Conservation (phyloP, 768 basidiomycete genomes). For the Boletus reticuloceps region DNA sequence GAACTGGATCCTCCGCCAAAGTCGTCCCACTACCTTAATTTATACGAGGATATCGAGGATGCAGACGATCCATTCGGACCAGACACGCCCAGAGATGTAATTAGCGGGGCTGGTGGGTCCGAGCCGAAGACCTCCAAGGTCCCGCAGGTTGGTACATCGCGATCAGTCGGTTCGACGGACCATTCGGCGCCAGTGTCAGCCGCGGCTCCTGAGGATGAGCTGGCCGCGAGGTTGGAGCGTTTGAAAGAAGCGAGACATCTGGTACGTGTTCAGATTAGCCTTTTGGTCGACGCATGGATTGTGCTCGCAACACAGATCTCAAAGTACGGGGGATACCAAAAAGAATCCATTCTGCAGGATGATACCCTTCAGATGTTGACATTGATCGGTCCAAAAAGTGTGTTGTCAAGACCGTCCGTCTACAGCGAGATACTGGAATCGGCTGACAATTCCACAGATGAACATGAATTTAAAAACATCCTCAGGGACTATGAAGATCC, state of each 20-base stretch:
- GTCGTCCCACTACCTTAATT: neutral
- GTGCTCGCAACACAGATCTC: slow-evolving; percentile 17
- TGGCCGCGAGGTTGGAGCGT: slow-evolving; percentile 7
- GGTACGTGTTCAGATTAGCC: slow-evolving; percentile 8
- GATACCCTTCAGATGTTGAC: slow-evolving; percentile 26
- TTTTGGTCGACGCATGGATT: neutral
- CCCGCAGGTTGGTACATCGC: slow-evolving; percentile 13
- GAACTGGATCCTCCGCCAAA: slow-evolving; percentile 3
- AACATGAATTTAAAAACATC: slow-evolving; percentile 5
- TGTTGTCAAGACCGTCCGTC: neutral
- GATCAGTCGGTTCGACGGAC: neutral
- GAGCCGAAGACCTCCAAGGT: slow-evolving; percentile 6
- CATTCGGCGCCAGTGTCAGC: neutral
- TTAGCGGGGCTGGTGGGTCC: neutral
- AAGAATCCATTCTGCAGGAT: slow-evolving; percentile 20
- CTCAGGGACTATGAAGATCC: slow-evolving; percentile 20
- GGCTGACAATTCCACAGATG: slow-evolving; percentile 15
- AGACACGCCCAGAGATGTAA: slow-evolving; percentile 12
- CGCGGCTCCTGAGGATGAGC: slow-evolving; percentile 10
- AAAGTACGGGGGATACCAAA: neutral
- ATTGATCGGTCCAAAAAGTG: slow-evolving; percentile 19
- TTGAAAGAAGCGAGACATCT: slow-evolving; percentile 19
- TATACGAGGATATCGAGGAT: slow-evolving; percentile 33
- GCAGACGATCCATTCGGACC: slow-evolving; percentile 20
- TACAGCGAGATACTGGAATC: neutral